A percentile compares a stretch with the other conserved stretches of the same genome.
These are phyloP conservation scores for Auricularia sp. DNA, from an alignment of 768 basidiomycete genomes.

Conservation along the genomic window DNA sequence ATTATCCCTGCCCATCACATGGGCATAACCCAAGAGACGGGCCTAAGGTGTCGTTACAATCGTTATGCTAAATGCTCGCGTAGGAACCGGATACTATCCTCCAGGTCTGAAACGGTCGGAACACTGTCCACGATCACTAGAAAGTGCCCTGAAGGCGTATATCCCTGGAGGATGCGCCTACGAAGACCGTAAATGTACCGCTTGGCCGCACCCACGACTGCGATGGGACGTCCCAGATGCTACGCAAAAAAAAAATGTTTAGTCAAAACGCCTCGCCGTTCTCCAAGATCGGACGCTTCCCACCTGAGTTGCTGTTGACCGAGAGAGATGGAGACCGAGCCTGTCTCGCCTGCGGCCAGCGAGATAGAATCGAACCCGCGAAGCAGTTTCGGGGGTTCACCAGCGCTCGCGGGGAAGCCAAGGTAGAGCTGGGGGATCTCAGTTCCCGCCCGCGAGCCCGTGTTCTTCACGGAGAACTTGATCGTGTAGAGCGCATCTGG, in stretches of 20 bases:
- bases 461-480: conserved; percentile 39
- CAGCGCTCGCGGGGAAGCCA: conserved; percentile 35
- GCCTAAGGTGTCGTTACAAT: too few species aligned
- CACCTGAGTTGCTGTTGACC: conserved; percentile 38
- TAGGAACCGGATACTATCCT: background rate
- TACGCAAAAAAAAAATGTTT: conserved; percentile 11
- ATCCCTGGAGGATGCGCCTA: conserved; percentile 45
- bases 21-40: too few species aligned
- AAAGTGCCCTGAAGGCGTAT: conserved; percentile 24
- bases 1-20: background rate
- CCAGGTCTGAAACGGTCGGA: background rate
- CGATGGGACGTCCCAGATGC: conserved; percentile 41
- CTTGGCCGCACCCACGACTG: conserved; percentile 42
- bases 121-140: background rate
- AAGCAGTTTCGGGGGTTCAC: conserved; percentile 41
- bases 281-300: conserved; percentile 4
- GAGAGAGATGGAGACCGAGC: conserved; percentile 29
- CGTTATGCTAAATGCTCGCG: too few species aligned
- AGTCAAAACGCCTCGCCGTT: too few species aligned
- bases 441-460: conserved; percentile 37
- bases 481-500: conserved; percentile 12
- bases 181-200: conserved; percentile 42
- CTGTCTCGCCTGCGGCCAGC: conserved; percentile 29
- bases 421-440: conserved; percentile 49
- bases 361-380: conserved; percentile 42